A percentile compares a stretch with the other conserved stretches of the same genome.
Evolutionary conservation across 2,329 filamentous ascomycete species (phyloP).

Genomic region (Ustulina deusta): DNA sequence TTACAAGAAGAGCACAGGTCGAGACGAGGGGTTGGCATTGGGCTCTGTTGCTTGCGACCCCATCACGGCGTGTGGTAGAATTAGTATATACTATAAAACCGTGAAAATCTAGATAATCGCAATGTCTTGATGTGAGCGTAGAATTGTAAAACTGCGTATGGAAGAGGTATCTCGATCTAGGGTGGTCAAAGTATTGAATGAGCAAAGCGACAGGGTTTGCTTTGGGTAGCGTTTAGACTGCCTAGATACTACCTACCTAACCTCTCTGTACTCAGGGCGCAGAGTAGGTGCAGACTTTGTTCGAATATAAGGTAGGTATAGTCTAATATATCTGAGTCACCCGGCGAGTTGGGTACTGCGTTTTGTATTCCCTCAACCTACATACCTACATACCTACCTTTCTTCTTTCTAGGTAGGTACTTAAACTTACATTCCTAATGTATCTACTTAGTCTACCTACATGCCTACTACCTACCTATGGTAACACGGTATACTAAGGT

Average conservation of each 20-base stretch:
- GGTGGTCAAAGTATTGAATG: conserved; percentile 8
- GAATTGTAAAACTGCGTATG: neutral
- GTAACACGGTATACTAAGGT: too few relatives aligned
- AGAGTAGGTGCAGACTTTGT: neutral
- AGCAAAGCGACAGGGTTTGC: neutral
- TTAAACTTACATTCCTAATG: neutral
- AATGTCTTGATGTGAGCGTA: neutral
- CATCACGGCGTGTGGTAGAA: conserved; percentile 41
- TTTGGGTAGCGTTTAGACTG: neutral
- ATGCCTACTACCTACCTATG: too few relatives aligned
- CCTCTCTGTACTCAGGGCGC: neutral
- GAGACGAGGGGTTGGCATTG: conserved; percentile 43
- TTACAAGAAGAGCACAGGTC: conserved; percentile 61
- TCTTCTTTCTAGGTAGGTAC: neutral
- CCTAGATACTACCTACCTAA: neutral
- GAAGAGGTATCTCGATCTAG: conserved; percentile 8
- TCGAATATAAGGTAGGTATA: too few relatives aligned
- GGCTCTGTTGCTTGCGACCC: conserved; percentile 43
- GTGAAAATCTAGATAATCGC: neutral
- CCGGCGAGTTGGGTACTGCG: neutral
- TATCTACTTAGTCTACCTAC: neutral
- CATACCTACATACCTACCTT: neutral
- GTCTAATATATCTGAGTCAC: conserved; percentile 3
- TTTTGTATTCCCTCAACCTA: neutral
- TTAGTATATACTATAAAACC: neutral